Evolutionary conservation across 2,329 filamentous ascomycete genomes (phyloP).

Genomic region (Ceratocystis alfenasii): DNA sequence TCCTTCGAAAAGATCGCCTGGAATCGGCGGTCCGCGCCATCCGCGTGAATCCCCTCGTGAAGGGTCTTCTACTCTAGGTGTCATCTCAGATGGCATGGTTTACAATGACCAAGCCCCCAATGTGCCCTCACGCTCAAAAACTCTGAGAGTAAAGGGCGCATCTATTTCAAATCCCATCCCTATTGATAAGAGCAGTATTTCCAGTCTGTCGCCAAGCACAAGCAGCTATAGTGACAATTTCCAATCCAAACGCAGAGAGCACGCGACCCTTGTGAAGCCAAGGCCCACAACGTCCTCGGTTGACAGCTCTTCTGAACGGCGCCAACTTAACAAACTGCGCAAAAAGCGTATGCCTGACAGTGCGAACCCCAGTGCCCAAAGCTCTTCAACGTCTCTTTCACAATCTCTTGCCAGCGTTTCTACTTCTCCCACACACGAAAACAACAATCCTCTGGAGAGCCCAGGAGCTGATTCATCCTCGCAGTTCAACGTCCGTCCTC

Average conservation of each 20-base stretch:
- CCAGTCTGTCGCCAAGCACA: slow-evolving; percentile 27
- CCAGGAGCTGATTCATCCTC: slow-evolving; percentile 6
- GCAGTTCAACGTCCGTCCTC: slow-evolving; percentile 8
- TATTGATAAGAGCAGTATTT: slow-evolving; percentile 25
- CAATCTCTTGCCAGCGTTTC: slow-evolving; percentile 34
- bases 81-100: slow-evolving; percentile 19
- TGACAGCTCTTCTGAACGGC: slow-evolving; percentile 41
- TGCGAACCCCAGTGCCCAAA: slow-evolving; percentile 76
- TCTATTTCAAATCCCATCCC: slow-evolving; percentile 26
- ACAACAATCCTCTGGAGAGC: slow-evolving; percentile 37
- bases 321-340: slow-evolving; percentile 78
- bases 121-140: slow-evolving; percentile 9
- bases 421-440: slow-evolving; percentile 40
- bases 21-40: slow-evolving; percentile 55
- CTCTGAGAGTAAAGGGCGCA: slow-evolving; percentile 9
- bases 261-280: slow-evolving; percentile 34
- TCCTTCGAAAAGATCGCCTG: slow-evolving; percentile 78
- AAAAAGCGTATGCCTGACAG: slow-evolving; percentile 73
- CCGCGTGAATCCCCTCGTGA: slow-evolving; percentile 31
- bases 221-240: slow-evolving; percentile 32
- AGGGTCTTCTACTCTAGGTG: slow-evolving; percentile 13
- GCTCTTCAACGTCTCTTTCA: slow-evolving; percentile 65
- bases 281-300: slow-evolving; percentile 53
- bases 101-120: neutral
- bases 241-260: slow-evolving; percentile 38